These are phyloP conservation scores for Penicillium polonicum DNA, from an alignment of 2,329 filamentous ascomycete genomes.

Conservation along the genomic window DNA sequence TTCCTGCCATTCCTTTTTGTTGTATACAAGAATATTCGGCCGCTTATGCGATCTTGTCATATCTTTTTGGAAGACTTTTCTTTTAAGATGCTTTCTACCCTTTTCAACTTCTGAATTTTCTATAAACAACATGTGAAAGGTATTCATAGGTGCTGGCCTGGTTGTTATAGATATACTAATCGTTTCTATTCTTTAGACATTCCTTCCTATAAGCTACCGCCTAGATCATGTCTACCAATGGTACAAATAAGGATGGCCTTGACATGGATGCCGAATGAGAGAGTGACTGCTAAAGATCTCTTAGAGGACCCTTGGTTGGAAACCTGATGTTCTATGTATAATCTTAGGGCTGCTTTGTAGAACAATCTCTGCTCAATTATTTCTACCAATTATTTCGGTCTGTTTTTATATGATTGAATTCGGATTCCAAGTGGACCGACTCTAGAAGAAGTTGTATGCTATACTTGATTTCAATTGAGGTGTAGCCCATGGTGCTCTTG, in stretches of 20 bases:
- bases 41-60: background rate
- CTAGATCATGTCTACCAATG: too few species aligned
- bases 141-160: too few species aligned
- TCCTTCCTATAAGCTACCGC: too few species aligned
- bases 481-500: too few species aligned
- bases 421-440: background rate
- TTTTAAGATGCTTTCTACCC: background rate
- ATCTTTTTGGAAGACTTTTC: background rate
- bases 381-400: background rate
- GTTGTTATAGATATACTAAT: too few species aligned
- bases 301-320: slow-evolving; percentile 38
- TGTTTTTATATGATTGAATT: background rate
- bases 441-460: background rate
- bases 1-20: background rate
- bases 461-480: too few species aligned
- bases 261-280: slow-evolving; percentile 36
- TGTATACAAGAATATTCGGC: background rate
- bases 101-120: too few species aligned
- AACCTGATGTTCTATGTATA: background rate
- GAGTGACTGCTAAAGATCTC: slow-evolving; percentile 37
- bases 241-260: too few species aligned
- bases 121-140: too few species aligned
- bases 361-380: background rate
- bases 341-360: background rate
- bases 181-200: too few species aligned